These are phyloP conservation scores for Stagonosporopsis chrysanthemi DNA, from an alignment of 2,329 filamentous ascomycete genomes.

Conservation along the genomic window DNA sequence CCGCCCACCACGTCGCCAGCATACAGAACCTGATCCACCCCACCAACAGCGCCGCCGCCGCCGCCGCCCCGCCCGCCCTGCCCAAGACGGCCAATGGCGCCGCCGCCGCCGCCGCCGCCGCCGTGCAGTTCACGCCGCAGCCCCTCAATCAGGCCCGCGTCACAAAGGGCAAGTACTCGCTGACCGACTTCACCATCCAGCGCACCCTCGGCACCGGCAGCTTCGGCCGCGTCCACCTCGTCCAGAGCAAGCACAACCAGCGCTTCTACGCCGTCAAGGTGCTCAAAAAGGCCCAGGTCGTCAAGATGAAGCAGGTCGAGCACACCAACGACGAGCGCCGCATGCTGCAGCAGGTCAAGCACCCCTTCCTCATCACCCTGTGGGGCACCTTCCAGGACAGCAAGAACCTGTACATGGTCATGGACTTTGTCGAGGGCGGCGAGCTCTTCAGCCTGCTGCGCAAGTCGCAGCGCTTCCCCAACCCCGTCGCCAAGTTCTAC, in stretches of 20 bases:
- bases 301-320: constrained; percentile 99
- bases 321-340: constrained; percentile 97
- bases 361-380: constrained; percentile 95
- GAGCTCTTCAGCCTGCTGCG: constrained; percentile 94
- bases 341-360: constrained; percentile 96
- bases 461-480: constrained; percentile 97
- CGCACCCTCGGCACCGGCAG: constrained; percentile 94
- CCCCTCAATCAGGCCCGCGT: constrained; percentile 61
- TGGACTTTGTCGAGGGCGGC: constrained; percentile 99
- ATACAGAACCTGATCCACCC: constrained; percentile 86
- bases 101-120: constrained; percentile 61
- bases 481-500: constrained; percentile 98
- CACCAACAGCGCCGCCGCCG: constrained; percentile 31
- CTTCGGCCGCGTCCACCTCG: constrained; percentile 94
- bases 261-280: constrained; percentile 99
- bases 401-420: constrained; percentile 98
- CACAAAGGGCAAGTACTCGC: constrained; percentile 97
- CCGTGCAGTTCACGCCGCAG: constrained; percentile 47
- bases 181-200: constrained; percentile 87
- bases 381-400: constrained; percentile 98
- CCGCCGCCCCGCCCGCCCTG: background rate
- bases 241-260: constrained; percentile 97
- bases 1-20: constrained; percentile 74
- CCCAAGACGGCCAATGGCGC: background rate
- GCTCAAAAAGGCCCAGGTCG: constrained; percentile 96